A percentile compares a stretch with the other conserved stretches of the same genome.
Evolutionary conservation across 2,329 filamentous ascomycete species (phyloP).

Genomic region (Cercospora citrullina): DNA sequence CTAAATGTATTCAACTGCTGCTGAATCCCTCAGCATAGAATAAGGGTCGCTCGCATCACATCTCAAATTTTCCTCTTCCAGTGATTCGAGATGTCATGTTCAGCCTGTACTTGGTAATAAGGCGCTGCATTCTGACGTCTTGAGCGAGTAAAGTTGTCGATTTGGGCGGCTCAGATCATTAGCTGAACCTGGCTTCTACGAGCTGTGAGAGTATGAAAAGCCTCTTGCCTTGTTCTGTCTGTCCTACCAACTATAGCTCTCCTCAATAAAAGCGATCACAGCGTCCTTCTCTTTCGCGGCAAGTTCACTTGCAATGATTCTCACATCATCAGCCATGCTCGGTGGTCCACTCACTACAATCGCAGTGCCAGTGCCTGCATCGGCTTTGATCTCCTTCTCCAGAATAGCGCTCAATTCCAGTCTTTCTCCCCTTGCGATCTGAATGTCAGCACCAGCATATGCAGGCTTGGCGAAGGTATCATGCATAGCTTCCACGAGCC

Average conservation of each 20-base stretch:
- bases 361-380: conserved; percentile 36
- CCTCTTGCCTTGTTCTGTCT: background rate
- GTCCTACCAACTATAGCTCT: conserved; percentile 28
- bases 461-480: conserved; percentile 8
- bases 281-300: conserved; percentile 31
- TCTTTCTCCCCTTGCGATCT: conserved; percentile 40
- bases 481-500: conserved; percentile 29
- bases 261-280: conserved; percentile 25
- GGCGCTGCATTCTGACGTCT: background rate
- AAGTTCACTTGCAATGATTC: conserved; percentile 27
- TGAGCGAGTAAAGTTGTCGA: background rate
- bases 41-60: background rate
- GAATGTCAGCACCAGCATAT: conserved; percentile 41
- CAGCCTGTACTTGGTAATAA: background rate
- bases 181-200: background rate
- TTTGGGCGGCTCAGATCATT: background rate
- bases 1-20: background rate
- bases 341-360: conserved; percentile 48
- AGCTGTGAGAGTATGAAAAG: background rate
- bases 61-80: background rate
- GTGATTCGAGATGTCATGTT: background rate
- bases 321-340: conserved; percentile 45
- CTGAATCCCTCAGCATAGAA: background rate
- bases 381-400: conserved; percentile 34
- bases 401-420: conserved; percentile 40